These are phyloP conservation scores for Fusarium annulatum DNA, from an alignment of 2,329 filamentous ascomycete genomes.

Conservation along the genomic window DNA sequence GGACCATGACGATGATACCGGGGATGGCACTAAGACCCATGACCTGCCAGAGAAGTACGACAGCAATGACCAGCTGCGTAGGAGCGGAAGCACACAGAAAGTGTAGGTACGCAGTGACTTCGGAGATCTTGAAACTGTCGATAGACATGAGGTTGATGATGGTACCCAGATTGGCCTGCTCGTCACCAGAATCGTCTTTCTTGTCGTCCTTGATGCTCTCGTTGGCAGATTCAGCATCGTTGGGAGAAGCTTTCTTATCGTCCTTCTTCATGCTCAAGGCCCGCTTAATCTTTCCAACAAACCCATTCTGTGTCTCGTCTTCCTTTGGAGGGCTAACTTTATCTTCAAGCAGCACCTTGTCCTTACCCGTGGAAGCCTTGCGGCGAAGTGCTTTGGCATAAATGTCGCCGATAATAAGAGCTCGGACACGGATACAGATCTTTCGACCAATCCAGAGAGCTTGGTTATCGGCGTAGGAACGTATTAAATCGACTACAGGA, in stretches of 20 bases:
- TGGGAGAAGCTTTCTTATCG: slow-evolving; percentile 55
- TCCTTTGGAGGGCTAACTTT: slow-evolving; percentile 53
- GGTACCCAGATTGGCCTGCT: slow-evolving; percentile 92
- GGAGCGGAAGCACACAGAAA: slow-evolving; percentile 94
- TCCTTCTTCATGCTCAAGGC: slow-evolving; percentile 71
- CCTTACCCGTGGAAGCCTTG: slow-evolving; percentile 82
- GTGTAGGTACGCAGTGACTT: slow-evolving; percentile 93
- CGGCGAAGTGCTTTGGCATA: slow-evolving; percentile 95
- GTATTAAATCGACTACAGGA: slow-evolving; percentile 82
- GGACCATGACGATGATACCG: slow-evolving; percentile 88
- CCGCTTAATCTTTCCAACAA: slow-evolving; percentile 63
- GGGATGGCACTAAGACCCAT: slow-evolving; percentile 94
- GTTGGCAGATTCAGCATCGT: slow-evolving; percentile 50
- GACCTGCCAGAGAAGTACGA: slow-evolving; percentile 86
- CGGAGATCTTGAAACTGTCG: slow-evolving; percentile 97
- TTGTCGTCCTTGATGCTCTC: slow-evolving; percentile 51
- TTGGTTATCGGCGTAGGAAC: slow-evolving; percentile 85
- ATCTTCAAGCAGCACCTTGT: slow-evolving; percentile 74
- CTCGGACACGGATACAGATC: slow-evolving; percentile 91
- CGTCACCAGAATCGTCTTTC: slow-evolving; percentile 59
- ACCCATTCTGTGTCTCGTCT: slow-evolving; percentile 52
- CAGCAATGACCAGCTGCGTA: slow-evolving; percentile 84
- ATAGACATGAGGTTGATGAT: slow-evolving; percentile 99
- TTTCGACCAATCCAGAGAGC: slow-evolving; percentile 94
- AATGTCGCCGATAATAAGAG: slow-evolving; percentile 96